Base-by-base conservation (phyloP, 1,139 yeast genomes). In the Zygosaccharomyces pseudobailii region DNA sequence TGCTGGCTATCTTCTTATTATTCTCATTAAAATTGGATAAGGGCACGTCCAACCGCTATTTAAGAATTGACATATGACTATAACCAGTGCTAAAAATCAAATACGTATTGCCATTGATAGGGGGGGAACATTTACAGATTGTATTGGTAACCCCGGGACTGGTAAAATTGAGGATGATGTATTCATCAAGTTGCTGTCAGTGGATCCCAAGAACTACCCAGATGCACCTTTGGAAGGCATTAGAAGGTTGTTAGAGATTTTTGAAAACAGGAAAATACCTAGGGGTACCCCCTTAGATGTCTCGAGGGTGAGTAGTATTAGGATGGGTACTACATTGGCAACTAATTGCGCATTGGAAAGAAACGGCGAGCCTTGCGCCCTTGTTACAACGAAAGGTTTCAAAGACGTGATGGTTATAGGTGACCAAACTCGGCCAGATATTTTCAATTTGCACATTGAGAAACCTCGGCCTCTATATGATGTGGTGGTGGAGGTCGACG, bases 171-270 rank as follows among this genome's bases (percentile, higher is more conserved):
- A 71, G 44, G 75, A 73, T 45, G 82, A 78, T 55, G 80, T 84
- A 4, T 73, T 82, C 49, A 70, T 74, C 36, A 89, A 89, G 66
- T 68, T 89, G 33, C 71, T 89, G 27, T 87, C 96, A 1, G 96
- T 85, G 5, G 96, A 89, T 62, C 95, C 96, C 0, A 71, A 75
- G 36, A 88, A 89, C 68, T 89, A 89, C 63, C 69, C 73, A 6
- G 97, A 89, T 71, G 96, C 97, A 0, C 95, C 95, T 4, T 74
- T 90, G 10, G 97, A 89, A 68, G 97, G 96, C 6, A 87, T 89
- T 40, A 73, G 97, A 53, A 69, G 95, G 45, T 77, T 87, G 0
- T 67, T 89, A 49, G 92, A 86, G 62, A 68, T 69, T 34, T 79
- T 76, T 49, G 75, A 79, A 2, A 76, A 78, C 0, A 65, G 60